These are phyloP conservation scores for Albophoma yamanashiensis DNA, from an alignment of 2,329 filamentous ascomycete species.

Conservation along the genomic window DNA sequence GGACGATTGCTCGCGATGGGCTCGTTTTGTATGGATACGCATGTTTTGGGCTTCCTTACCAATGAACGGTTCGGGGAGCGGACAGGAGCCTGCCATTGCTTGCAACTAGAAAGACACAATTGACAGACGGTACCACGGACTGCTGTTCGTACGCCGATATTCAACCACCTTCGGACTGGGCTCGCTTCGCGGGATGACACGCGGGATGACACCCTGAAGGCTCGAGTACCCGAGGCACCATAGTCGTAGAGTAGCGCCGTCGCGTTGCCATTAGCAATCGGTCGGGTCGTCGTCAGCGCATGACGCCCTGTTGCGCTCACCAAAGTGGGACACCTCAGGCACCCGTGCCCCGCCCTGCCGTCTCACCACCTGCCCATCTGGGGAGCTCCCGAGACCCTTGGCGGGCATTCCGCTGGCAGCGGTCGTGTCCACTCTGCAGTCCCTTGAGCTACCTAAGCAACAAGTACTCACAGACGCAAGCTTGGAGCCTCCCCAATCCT, in stretches of 20 bases:
- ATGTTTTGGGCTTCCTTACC: neutral
- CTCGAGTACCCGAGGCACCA: too few species aligned
- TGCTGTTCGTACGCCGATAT: neutral
- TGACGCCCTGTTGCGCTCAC: neutral
- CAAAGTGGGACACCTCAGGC: neutral
- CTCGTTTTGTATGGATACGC: constrained; percentile 2
- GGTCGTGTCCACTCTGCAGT: neutral
- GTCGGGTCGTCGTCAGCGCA: neutral
- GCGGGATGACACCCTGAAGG: too few species aligned
- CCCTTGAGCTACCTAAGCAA: too few species aligned
- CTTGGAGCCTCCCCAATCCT: neutral
- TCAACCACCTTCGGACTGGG: neutral
- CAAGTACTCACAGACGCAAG: neutral
- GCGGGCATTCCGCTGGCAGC: neutral
- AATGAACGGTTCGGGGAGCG: neutral
- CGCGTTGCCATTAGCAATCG: neutral
- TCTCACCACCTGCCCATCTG: neutral
- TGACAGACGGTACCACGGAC: neutral
- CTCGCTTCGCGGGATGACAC: neutral
- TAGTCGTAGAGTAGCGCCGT: neutral
- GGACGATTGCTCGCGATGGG: neutral
- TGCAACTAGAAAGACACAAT: neutral
- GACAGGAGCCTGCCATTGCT: neutral
- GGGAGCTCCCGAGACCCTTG: neutral
- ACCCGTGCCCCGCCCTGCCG: neutral